Base-by-base conservation (phyloP, 345 rosid genomes). In the Gossypioides kirkii region DNA sequence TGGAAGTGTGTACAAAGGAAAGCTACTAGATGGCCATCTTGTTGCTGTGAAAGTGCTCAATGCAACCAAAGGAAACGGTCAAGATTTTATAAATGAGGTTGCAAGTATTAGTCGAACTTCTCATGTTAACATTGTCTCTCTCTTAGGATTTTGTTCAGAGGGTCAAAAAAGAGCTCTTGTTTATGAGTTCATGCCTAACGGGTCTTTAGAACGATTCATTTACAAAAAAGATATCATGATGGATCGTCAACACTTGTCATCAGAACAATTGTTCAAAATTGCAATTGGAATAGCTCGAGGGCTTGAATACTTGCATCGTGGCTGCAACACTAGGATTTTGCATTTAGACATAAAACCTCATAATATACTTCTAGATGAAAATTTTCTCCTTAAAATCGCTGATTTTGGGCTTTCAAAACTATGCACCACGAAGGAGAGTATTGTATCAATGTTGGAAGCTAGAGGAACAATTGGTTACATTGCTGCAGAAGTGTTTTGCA, bases 21-120 rank as follows among this genome's bases (percentile, higher is more conserved):
- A 76, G 71, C 61, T 67, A 28, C 46, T 0, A 9, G 71, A 79
- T 4, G 76, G 74, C 12, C 59, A 56, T 47, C 64, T 53, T 16
- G 79, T 76, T 42, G 82, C 77, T 1, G 67, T 79, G 17, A 79
- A 79, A 23, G 0, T 72, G 0, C 68, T 79, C 36, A 41, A 75
- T 41, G 38, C 32, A 7, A 17, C 69, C 1, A 75, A 67, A 75
- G 82, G 74, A 0, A 16, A 71, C 41, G 82, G 71, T 10, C 36
- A 75, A 49, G 79, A 75, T 0, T 75, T 75, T 52, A 71, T 79
- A 11, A 75, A 79, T 22, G 82, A 79, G 72, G 82, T 79, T 54
- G 76, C 65, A 32, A 61, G 65, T 32, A 61, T 61, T 8, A 61
- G 45, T 8, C 45, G 22, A 16, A 61, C 65, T 61, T 74, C 73